These are phyloP conservation scores for Globisporangium orthogonon DNA, from an alignment of 352 stramenopile genomes.

Conservation along the genomic window DNA sequence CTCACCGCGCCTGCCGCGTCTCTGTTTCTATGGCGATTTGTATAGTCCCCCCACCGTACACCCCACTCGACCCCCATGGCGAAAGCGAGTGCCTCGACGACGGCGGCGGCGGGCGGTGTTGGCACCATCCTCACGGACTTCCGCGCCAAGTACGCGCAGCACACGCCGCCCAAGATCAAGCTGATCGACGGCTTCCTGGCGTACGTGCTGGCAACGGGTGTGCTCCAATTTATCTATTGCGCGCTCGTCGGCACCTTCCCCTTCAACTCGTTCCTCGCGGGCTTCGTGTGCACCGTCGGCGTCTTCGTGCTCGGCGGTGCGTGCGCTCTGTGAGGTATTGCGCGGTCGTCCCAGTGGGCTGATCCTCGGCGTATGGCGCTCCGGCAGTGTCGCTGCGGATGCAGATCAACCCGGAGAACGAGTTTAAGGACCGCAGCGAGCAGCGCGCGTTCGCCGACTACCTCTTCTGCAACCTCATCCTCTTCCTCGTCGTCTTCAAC, in stretches of 20 bases:
- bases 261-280: conserved; percentile 91
- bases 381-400: conserved; percentile 81
- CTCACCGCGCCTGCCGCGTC: not conserved
- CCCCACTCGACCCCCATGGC: not conserved
- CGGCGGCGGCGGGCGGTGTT: conserved; percentile 26
- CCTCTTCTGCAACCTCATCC: conserved; percentile 90
- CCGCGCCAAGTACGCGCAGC: conserved; percentile 71
- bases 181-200: conserved; percentile 89
- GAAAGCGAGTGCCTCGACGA: conserved; percentile 29
- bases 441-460: conserved; percentile 89
- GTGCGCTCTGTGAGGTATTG: conserved; percentile 4
- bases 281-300: conserved; percentile 87
- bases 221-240: conserved; percentile 91
- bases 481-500: conserved; percentile 92
- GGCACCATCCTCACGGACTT: conserved; percentile 62
- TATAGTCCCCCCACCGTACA: not conserved
- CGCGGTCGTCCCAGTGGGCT: no score
- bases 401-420: conserved; percentile 87
- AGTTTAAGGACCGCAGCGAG: conserved; percentile 75
- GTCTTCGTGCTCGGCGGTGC: conserved; percentile 86
- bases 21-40: not conserved
- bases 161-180: conserved; percentile 85
- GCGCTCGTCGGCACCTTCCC: conserved; percentile 85
- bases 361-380: not conserved
- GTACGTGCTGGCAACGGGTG: conserved; percentile 83